phyloP scores from a whole-genome alignment of 768 basidiomycete species.

The Amanita inopinata region DNA sequence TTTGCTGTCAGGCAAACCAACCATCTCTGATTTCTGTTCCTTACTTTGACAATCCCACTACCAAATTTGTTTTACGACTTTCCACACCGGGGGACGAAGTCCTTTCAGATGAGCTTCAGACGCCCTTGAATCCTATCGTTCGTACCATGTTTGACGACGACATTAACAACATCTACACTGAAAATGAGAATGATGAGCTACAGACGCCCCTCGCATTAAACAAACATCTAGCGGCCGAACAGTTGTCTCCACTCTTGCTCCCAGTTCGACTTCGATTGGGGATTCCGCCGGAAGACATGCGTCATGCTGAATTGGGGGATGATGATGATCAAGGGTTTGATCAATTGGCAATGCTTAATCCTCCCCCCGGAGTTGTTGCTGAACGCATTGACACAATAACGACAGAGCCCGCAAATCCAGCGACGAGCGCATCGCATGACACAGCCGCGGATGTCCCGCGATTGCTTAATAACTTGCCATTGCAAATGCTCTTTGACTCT shows the following conservation, averaged over 20 bases:
- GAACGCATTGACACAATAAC: slow-evolving; percentile 1
- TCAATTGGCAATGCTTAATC: slow-evolving; percentile 2
- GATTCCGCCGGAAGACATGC: not conserved
- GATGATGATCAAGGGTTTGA: not conserved
- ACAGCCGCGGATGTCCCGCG: not conserved
- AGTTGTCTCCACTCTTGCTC: slow-evolving; percentile 10
- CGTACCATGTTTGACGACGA: slow-evolving; percentile 9
- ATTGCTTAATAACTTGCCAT: not conserved
- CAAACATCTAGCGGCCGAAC: not conserved
- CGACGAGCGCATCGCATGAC: not conserved
- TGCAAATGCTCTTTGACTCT: slow-evolving; percentile 5
- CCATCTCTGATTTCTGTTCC: not conserved
- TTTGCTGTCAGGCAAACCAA: not conserved
- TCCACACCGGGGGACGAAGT: slow-evolving; percentile 1
- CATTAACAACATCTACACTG: slow-evolving; percentile 9
- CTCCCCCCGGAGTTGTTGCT: not conserved
- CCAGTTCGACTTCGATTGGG: slow-evolving; percentile 5
- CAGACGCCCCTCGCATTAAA: slow-evolving; percentile 6
- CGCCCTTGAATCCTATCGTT: slow-evolving; percentile 9
- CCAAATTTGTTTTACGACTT: slow-evolving; percentile 4
- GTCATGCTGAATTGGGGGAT: not conserved
- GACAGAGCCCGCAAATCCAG: not conserved
- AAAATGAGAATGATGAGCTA: slow-evolving; percentile 10
- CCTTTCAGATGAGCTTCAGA: slow-evolving; percentile 11
- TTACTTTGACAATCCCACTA: not conserved